These are phyloP conservation scores for Combretum micranthum DNA, from an alignment of 345 rosid genomes.

Conservation along the genomic window DNA sequence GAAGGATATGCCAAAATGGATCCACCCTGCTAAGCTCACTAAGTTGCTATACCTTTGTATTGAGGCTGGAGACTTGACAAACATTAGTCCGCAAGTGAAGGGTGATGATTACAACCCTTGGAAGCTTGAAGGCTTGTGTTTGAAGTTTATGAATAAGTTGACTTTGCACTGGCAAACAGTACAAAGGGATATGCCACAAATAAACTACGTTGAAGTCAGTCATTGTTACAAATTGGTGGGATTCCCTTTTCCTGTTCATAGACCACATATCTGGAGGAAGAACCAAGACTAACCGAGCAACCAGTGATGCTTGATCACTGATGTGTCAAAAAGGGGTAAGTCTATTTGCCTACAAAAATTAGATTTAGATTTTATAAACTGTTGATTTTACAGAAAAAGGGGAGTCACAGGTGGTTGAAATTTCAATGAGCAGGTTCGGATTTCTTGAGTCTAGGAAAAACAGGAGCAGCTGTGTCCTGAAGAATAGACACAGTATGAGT, in stretches of 20 bases:
- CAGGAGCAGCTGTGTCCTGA: no score
- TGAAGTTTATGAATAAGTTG: constrained; percentile 14
- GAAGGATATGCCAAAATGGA: constrained; percentile 19
- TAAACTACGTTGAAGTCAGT: constrained; percentile 22
- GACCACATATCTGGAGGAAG: constrained; percentile 18
- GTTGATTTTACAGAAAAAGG: no score
- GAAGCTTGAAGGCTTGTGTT: constrained; percentile 23
- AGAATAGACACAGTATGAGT: no score
- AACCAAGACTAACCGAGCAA: no score
- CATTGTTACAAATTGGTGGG: constrained; percentile 19
- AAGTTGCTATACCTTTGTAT: constrained; percentile 21
- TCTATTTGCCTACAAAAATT: no score
- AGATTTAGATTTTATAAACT: no score
- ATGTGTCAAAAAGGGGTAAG: no score
- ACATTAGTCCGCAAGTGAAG: not conserved
- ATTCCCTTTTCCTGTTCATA: constrained; percentile 12
- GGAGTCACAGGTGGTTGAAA: no score
- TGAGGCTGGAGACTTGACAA: constrained; percentile 14
- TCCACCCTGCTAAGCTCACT: constrained; percentile 13
- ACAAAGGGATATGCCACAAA: constrained; percentile 16
- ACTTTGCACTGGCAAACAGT: constrained; percentile 14
- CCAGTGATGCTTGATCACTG: no score
- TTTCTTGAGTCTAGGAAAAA: no score
- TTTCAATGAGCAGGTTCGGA: no score
- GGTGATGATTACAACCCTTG: constrained; percentile 1